phyloP scores from a whole-genome alignment of 108 stramenopile genomes.

The Chaetoceros tenuissimus region DNA sequence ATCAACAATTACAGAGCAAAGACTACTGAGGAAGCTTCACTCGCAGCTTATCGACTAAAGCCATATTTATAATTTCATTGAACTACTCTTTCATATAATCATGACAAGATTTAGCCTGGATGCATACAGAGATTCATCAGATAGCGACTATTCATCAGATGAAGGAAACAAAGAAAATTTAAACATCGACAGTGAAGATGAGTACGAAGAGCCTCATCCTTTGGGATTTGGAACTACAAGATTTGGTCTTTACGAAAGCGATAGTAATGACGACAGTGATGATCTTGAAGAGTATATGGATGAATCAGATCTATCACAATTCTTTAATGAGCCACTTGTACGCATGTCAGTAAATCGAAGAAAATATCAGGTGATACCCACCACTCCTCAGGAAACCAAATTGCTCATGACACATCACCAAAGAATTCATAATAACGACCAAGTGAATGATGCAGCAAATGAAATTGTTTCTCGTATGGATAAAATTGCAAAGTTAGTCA shows the following conservation, averaged over 20 bases:
- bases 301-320: neutral
- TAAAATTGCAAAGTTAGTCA: neutral
- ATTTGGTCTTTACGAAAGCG: neutral
- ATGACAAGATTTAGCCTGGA: too few species aligned
- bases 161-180: too few species aligned
- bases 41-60: too few species aligned
- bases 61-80: too few species aligned
- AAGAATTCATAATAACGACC: neutral
- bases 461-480: neutral
- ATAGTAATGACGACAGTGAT: neutral
- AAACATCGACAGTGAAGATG: neutral
- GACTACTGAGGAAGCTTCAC: too few species aligned
- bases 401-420: neutral
- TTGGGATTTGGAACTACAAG: neutral
- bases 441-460: neutral
- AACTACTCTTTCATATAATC: too few species aligned
- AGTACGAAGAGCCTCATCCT: neutral
- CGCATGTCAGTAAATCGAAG: neutral
- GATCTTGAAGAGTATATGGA: neutral
- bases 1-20: too few species aligned
- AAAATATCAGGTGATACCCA: neutral
- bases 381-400: neutral
- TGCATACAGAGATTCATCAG: too few species aligned
- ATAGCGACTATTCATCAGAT: too few species aligned
- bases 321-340: neutral